phyloP scores from a whole-genome alignment of 1,139 yeast species.

The Suhomyces chickasaworum region DNA sequence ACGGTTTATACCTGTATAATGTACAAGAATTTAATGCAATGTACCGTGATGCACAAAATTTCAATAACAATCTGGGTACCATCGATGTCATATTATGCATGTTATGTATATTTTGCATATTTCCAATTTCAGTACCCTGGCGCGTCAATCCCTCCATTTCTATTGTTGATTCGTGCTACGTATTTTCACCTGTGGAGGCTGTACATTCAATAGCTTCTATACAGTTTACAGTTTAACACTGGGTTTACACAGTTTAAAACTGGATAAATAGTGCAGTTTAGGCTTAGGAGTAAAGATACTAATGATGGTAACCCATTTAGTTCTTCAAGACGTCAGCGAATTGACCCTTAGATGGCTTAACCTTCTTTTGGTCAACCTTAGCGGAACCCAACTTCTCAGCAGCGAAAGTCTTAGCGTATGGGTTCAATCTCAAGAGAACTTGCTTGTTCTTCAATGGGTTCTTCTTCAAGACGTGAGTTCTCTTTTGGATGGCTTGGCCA shows the following conservation, averaged over 20 bases:
- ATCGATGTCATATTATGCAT: background rate
- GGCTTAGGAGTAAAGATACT: background rate
- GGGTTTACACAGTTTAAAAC: too few relatives aligned
- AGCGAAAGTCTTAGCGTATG: constrained; percentile 97
- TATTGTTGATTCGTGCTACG: too few relatives aligned
- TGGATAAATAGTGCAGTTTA: too few relatives aligned
- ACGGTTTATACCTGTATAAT: background rate
- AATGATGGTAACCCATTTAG: constrained; percentile 24
- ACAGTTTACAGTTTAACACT: background rate
- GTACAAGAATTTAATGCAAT: background rate
- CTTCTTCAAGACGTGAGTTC: constrained; percentile 96
- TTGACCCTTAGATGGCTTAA: constrained; percentile 71
- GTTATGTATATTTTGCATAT: too few relatives aligned
- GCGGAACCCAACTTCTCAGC: constrained; percentile 87
- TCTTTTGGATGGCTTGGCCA: constrained; percentile 92
- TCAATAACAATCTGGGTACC: background rate
- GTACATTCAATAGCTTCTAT: background rate
- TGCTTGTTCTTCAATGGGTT: constrained; percentile 99
- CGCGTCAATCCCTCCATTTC: too few relatives aligned
- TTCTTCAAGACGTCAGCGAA: constrained; percentile 67
- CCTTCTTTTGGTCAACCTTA: constrained; percentile 68
- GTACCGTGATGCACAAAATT: background rate
- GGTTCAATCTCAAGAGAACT: constrained; percentile 97
- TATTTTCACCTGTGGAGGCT: background rate
- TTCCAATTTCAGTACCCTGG: too few relatives aligned